Percentiles rank a stretch among this genome's conserved stretches.
Conservation (phyloP, 148 eudicot genomes). For the Chenopodium formosanum region DNA sequence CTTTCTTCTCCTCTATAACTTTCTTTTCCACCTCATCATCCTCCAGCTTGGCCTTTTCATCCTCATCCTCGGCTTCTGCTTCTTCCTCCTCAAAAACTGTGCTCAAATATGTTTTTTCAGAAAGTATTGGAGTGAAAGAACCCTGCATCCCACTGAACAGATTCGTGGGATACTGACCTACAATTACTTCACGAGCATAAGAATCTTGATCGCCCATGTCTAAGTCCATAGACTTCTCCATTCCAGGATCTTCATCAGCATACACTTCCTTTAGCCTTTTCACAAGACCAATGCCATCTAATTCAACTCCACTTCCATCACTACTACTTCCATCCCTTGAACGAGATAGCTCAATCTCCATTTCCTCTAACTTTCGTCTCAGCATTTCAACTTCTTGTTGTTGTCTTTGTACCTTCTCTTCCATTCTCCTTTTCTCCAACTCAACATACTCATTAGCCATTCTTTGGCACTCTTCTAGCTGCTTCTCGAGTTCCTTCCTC, state of each 20-base stretch:
- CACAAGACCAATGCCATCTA: constrained; percentile 52
- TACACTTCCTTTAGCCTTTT: constrained; percentile 58
- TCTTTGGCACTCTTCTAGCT: constrained; percentile 66
- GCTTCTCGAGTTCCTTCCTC: constrained; percentile 62
- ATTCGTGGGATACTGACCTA: constrained; percentile 27
- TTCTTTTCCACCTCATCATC: constrained; percentile 84
- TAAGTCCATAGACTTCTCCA: constrained; percentile 93
- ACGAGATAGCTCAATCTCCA: constrained; percentile 59
- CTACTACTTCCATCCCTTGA: constrained; percentile 59
- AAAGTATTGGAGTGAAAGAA: constrained; percentile 24
- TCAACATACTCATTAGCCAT: constrained; percentile 77
- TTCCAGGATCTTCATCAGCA: constrained; percentile 71
- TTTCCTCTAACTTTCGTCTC: constrained; percentile 74
- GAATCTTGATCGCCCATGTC: constrained; percentile 61
- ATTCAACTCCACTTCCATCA: constrained; percentile 37
- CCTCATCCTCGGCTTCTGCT: constrained; percentile 60
- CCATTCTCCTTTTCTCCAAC: constrained; percentile 82
- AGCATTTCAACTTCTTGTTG: constrained; percentile 70
- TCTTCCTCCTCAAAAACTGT: constrained; percentile 95
- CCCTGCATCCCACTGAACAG: constrained; percentile 3
- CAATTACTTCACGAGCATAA: constrained; percentile 37
- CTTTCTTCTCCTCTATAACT: constrained; percentile 79
- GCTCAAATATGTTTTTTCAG: constrained; percentile 55
- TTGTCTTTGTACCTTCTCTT: constrained; percentile 63
- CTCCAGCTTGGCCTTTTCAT: constrained; percentile 31